These are phyloP conservation scores for Phytomonas francai DNA, from an alignment of 208 protist genomes.

Conservation along the genomic window DNA sequence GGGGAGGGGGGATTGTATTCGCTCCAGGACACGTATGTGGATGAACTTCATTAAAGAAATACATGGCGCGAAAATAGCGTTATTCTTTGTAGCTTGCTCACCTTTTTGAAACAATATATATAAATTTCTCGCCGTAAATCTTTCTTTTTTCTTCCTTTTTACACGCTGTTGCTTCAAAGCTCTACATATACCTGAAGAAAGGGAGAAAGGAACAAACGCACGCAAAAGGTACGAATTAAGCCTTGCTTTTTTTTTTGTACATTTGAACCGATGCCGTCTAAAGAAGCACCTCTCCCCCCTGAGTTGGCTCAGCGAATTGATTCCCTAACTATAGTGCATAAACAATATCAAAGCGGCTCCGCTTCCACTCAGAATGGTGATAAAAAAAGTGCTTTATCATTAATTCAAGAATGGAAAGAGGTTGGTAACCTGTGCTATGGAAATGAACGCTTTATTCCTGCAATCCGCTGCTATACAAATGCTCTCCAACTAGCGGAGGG, in stretches of 20 bases:
- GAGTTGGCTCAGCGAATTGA: constrained; percentile 15
- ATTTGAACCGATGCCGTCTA: constrained; percentile 2
- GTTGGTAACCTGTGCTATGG: constrained; percentile 77
- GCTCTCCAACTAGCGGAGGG: constrained; percentile 30
- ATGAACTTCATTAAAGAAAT: background rate
- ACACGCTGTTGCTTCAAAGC: background rate
- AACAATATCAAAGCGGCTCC: background rate
- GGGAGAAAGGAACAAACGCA: background rate
- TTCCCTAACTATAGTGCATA: background rate
- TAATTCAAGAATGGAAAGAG: constrained; percentile 49
- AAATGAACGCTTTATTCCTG: constrained; percentile 48
- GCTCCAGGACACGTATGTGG: background rate
- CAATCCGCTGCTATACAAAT: constrained; percentile 79
- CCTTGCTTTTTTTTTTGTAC: background rate
- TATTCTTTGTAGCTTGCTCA: background rate
- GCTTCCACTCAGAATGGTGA: background rate
- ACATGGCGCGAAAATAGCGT: background rate
- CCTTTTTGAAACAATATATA: background rate
- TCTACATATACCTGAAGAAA: background rate
- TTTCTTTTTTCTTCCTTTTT: constrained; percentile 7
- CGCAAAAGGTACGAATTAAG: background rate
- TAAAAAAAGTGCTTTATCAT: background rate
- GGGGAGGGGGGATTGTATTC: background rate
- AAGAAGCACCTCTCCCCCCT: constrained; percentile 36
- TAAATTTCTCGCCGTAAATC: constrained; percentile 1